Evolutionary conservation across 129 eudicot species (phyloP).

Genomic region (Pulicaria dysenterica): DNA sequence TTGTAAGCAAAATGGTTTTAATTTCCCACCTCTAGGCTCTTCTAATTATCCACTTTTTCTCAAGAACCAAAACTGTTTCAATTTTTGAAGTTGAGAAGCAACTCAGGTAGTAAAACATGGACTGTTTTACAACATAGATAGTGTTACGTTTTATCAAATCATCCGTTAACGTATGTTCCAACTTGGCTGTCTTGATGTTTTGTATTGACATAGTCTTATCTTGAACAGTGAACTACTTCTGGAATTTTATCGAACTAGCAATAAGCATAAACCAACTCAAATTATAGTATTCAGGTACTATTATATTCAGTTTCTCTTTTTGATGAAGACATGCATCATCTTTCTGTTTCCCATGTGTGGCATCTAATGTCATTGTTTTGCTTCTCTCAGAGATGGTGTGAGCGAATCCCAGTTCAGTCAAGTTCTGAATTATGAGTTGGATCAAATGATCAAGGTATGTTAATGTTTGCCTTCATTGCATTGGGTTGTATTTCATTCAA

Average conservation of each 20-base stretch:
- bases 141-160: not conserved
- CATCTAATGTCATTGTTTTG: constrained; percentile 11
- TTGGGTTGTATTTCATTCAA: not conserved
- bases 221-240: constrained; percentile 72
- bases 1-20: not conserved
- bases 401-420: constrained; percentile 90
- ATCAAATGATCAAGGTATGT: constrained; percentile 88
- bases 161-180: constrained; percentile 11
- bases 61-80: constrained; percentile 19
- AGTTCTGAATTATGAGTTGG: constrained; percentile 78
- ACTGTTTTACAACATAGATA: not conserved
- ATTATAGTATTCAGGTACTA: constrained; percentile 83
- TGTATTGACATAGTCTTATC: constrained; percentile 23
- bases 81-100: not conserved
- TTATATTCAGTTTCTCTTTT: not conserved
- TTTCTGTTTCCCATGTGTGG: not conserved
- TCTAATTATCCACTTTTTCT: constrained; percentile 11
- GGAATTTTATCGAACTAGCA: constrained; percentile 79
- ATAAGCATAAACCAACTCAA: constrained; percentile 78
- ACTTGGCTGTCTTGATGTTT: constrained; percentile 16
- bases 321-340: constrained; percentile 1
- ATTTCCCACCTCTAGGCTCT: not conserved
- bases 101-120: constrained; percentile 21
- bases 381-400: constrained; percentile 81
- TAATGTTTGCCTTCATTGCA: constrained; percentile 9